phyloP scores from a whole-genome alignment of 306 rosid genomes.

The Cicer judaicum region DNA sequence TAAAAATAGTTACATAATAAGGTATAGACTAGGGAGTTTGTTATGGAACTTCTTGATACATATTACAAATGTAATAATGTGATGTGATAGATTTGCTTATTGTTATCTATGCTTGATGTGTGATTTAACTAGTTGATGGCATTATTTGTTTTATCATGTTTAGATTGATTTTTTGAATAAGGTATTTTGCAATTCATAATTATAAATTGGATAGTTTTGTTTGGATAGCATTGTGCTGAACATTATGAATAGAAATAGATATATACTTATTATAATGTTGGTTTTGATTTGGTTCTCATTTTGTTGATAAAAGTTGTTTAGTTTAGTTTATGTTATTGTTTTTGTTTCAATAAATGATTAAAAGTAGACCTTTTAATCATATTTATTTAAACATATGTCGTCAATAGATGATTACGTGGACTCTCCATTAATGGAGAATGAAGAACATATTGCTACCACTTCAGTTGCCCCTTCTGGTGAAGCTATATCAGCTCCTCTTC shows the following conservation, averaged over 20 bases:
- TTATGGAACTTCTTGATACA: neutral
- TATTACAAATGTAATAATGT: neutral
- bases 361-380: too few relatives aligned
- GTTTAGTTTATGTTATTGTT: too few relatives aligned
- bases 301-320: too few relatives aligned
- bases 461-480: too few relatives aligned
- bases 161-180: conserved; percentile 9
- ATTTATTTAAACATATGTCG: too few relatives aligned
- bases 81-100: neutral
- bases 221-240: conserved; percentile 26
- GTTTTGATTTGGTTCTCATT: too few relatives aligned
- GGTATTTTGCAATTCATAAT: conserved; percentile 28
- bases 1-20: conserved; percentile 5
- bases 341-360: too few relatives aligned
- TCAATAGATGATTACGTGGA: too few relatives aligned
- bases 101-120: neutral
- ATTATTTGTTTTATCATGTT: neutral
- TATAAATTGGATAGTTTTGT: conserved; percentile 19
- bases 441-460: too few relatives aligned
- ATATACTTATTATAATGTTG: too few relatives aligned
- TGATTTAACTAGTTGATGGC: conserved; percentile 8
- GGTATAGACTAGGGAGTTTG: conserved; percentile 9
- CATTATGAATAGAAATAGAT: neutral
- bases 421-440: too few relatives aligned
- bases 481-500: too few relatives aligned